Percentiles rank a stretch among this genome's conserved stretches.
These are phyloP conservation scores for Leccinum arenicola DNA, from an alignment of 768 basidiomycete genomes.

Conservation along the genomic window DNA sequence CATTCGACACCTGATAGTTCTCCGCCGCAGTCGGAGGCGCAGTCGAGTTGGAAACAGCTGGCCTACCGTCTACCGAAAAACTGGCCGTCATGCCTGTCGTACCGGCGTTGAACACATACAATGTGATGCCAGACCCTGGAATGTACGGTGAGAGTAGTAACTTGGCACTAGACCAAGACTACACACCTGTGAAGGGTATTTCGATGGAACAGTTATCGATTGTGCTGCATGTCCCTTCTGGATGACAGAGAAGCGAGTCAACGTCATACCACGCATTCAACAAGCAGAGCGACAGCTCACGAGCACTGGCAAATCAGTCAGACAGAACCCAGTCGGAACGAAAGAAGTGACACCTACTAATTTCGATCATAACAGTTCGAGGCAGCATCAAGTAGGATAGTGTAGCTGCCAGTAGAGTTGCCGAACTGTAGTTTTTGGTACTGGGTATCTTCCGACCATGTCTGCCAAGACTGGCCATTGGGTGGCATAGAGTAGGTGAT, in stretches of 20 bases:
- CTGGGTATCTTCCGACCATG: too few relatives aligned
- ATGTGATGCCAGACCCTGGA: slow-evolving; percentile 25
- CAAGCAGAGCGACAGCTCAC: slow-evolving; percentile 3
- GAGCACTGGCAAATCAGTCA: slow-evolving; percentile 13
- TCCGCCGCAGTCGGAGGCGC: slow-evolving; percentile 5
- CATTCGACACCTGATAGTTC: slow-evolving; percentile 20
- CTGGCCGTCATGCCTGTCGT: slow-evolving; percentile 24
- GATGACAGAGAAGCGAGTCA: not conserved
- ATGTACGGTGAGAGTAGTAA: not conserved
- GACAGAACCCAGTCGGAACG: not conserved
- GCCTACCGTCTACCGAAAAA: slow-evolving; percentile 18
- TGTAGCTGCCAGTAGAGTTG: slow-evolving; percentile 20
- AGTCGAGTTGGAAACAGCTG: slow-evolving; percentile 3
- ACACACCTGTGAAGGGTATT: slow-evolving; percentile 22
- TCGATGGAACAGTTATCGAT: slow-evolving; percentile 16
- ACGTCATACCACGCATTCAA: not conserved
- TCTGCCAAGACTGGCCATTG: slow-evolving; percentile 14
- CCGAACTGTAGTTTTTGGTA: too few relatives aligned
- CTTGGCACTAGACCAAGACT: not conserved
- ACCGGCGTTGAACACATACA: slow-evolving; percentile 26
- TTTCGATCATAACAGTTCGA: slow-evolving; percentile 21
- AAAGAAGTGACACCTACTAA: slow-evolving; percentile 18
- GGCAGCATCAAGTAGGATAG: slow-evolving; percentile 15
- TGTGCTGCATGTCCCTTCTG: slow-evolving; percentile 17
- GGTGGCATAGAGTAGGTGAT: slow-evolving; percentile 19